phyloP scores from a whole-genome alignment of 768 basidiomycete species.

The Mrakia gelida region DNA sequence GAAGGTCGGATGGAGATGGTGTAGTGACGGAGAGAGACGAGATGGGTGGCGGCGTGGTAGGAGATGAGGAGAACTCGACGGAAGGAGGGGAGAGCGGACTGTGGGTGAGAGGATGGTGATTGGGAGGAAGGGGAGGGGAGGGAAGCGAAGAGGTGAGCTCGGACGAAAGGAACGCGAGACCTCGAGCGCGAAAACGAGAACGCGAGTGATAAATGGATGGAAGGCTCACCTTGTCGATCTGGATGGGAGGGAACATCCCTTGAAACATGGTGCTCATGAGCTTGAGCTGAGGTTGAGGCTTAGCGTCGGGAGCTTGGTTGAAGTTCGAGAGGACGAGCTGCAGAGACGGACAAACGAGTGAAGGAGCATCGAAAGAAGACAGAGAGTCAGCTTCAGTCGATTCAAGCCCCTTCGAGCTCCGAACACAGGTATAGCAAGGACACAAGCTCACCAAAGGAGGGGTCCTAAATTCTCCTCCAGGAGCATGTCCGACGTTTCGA shows the following conservation, averaged over 20 bases:
- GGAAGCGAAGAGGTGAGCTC: neutral
- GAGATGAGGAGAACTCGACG: constrained; percentile 89
- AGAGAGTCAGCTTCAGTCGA: neutral
- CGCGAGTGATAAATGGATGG: too few relatives aligned
- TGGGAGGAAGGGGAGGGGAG: neutral
- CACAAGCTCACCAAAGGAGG: constrained; percentile 71
- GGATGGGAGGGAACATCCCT: constrained; percentile 87
- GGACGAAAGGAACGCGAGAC: neutral
- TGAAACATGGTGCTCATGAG: constrained; percentile 96
- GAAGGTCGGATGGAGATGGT: constrained; percentile 91
- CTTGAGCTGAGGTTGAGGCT: constrained; percentile 79
- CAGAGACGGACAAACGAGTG: too few relatives aligned
- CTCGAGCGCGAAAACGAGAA: neutral
- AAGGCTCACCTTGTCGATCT: constrained; percentile 47
- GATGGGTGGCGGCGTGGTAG: constrained; percentile 78
- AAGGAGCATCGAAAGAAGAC: too few relatives aligned
- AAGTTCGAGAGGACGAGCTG: constrained; percentile 83
- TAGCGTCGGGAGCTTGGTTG: constrained; percentile 45
- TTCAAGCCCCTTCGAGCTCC: neutral
- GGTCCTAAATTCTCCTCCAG: constrained; percentile 60
- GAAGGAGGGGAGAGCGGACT: constrained; percentile 61
- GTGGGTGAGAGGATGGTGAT: constrained; percentile 46
- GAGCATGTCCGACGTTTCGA: constrained; percentile 43
- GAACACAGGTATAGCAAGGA: neutral
- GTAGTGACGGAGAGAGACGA: constrained; percentile 89